A percentile compares a stretch with the other conserved stretches of the same genome.
phyloP scores from a whole-genome alignment of 176 grass and related monocot genomes.

The Zoysia japonica region DNA sequence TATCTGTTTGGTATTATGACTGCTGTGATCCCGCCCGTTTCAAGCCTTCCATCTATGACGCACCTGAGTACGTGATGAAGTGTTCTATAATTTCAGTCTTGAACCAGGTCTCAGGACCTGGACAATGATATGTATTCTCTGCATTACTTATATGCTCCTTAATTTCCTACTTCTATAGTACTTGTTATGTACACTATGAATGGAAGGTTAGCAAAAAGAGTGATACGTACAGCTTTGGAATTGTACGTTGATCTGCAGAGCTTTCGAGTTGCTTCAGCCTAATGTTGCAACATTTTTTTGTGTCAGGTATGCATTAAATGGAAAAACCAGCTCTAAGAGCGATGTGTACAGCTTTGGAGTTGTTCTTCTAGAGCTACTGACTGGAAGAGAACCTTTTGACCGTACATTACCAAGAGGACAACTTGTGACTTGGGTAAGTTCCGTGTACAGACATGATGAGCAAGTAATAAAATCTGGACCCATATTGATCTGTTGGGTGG shows the following conservation, averaged over 20 bases:
- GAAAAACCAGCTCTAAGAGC: slow-evolving; percentile 77
- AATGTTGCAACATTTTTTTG: not conserved
- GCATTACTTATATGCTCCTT: too few relatives aligned
- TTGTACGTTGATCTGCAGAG: slow-evolving; percentile 30
- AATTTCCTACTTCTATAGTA: slow-evolving; percentile 13
- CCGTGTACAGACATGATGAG: not conserved
- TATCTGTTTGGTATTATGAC: too few relatives aligned
- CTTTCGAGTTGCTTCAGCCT: slow-evolving; percentile 15
- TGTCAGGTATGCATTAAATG: slow-evolving; percentile 76
- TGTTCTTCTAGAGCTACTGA: slow-evolving; percentile 72
- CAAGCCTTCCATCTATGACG: slow-evolving; percentile 54
- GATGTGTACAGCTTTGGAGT: slow-evolving; percentile 83
- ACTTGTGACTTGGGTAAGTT: slow-evolving; percentile 78
- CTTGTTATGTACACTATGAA: not conserved
- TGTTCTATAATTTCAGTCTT: not conserved
- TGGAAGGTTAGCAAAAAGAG: not conserved
- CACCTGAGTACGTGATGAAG: slow-evolving; percentile 65
- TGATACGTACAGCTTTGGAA: slow-evolving; percentile 15
- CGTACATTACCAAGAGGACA: slow-evolving; percentile 71
- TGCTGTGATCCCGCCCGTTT: too few relatives aligned
- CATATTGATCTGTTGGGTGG: slow-evolving; percentile 4
- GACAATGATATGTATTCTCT: not conserved
- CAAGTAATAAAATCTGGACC: not conserved
- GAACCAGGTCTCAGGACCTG: not conserved
- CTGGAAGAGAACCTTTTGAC: slow-evolving; percentile 73